These are phyloP conservation scores for Coniferiporia weirii DNA, from an alignment of 1,284 basidiomycete genomes.

Conservation along the genomic window DNA sequence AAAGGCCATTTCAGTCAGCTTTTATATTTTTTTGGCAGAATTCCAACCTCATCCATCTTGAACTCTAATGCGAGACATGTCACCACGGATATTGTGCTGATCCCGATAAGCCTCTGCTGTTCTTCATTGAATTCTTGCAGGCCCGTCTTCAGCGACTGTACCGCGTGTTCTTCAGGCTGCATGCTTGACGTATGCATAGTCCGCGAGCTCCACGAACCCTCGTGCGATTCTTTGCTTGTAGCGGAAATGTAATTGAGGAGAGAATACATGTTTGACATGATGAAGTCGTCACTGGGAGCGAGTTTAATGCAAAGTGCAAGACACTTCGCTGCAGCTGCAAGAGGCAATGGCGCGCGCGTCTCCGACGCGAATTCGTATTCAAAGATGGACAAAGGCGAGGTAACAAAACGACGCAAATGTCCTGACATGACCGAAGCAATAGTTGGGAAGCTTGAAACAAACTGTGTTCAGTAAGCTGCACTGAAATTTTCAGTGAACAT, in stretches of 20 bases:
- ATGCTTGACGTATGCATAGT: constrained; percentile 39
- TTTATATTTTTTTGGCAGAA: not conserved
- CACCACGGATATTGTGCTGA: constrained; percentile 88
- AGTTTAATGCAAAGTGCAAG: constrained; percentile 88
- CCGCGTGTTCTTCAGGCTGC: constrained; percentile 40
- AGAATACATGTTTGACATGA: constrained; percentile 95
- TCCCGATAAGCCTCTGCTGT: constrained; percentile 79
- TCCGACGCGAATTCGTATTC: constrained; percentile 79
- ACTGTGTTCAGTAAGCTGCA: not conserved
- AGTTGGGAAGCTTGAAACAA: constrained; percentile 61
- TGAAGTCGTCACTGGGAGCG: constrained; percentile 83
- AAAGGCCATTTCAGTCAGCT: not conserved
- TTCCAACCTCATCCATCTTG: constrained; percentile 66
- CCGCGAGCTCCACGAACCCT: constrained; percentile 39
- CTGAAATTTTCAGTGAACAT: constrained; percentile 5
- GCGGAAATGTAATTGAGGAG: constrained; percentile 87
- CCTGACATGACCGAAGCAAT: constrained; percentile 73
- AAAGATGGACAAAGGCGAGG: constrained; percentile 83
- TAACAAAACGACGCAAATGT: constrained; percentile 85
- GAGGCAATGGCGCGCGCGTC: constrained; percentile 66
- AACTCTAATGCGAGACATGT: constrained; percentile 82
- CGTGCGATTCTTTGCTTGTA: constrained; percentile 70
- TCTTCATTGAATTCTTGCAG: constrained; percentile 72
- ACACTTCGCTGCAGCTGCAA: constrained; percentile 84
- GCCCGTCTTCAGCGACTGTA: constrained; percentile 55